phyloP scores from a whole-genome alignment of 179 eudicot genomes.

The Beta lomatogona region DNA sequence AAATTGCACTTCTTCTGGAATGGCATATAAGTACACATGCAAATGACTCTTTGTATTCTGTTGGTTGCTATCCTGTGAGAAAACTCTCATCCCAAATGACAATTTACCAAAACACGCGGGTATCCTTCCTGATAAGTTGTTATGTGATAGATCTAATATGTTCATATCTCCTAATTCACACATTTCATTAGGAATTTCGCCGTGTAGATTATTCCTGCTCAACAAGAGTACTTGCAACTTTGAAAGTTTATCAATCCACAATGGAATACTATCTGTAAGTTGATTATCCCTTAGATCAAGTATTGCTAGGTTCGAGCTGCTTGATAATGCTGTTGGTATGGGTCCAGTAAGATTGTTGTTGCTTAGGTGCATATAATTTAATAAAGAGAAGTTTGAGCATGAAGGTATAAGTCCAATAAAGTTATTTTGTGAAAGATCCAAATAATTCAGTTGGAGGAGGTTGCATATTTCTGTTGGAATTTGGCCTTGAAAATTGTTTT shows the following conservation, averaged over 20 bases:
- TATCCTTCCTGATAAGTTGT: slow-evolving; percentile 6
- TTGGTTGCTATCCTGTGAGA: no score
- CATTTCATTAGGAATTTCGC: slow-evolving; percentile 11
- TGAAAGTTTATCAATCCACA: slow-evolving; percentile 16
- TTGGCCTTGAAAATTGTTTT: background rate
- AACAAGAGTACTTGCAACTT: slow-evolving; percentile 3
- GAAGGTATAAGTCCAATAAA: slow-evolving; percentile 9
- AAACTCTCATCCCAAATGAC: slow-evolving; percentile 5
- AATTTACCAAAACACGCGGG: slow-evolving; percentile 14
- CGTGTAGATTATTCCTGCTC: background rate
- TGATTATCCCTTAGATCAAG: slow-evolving; percentile 4
- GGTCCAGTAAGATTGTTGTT: background rate
- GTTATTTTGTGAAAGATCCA: slow-evolving; percentile 3
- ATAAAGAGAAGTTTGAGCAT: background rate
- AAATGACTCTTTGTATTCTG: no score
- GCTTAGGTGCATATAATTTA: background rate
- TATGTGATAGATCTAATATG: slow-evolving; percentile 21
- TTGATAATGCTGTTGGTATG: slow-evolving; percentile 2
- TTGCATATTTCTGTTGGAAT: background rate
- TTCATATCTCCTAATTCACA: background rate
- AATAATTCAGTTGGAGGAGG: background rate
- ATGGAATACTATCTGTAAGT: slow-evolving; percentile 8
- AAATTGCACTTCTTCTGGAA: no score
- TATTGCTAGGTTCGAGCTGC: background rate
- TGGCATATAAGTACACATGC: no score